These are phyloP conservation scores for Saraca asoca DNA, from an alignment of 331 rosid species.

Conservation along the genomic window DNA sequence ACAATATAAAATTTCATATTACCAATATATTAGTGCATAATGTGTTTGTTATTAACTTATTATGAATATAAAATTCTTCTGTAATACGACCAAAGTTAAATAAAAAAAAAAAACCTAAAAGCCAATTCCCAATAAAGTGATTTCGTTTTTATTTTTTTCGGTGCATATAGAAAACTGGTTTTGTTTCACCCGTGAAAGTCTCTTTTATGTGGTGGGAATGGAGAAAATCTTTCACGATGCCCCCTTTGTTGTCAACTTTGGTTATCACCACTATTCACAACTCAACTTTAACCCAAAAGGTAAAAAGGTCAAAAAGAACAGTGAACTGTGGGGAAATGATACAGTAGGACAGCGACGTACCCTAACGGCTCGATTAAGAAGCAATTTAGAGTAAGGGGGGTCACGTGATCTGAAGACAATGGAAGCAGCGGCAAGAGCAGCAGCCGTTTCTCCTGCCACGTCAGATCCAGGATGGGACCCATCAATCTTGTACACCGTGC, in stretches of 20 bases:
- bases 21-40: no score
- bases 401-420: constrained; percentile 98
- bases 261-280: neutral
- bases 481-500: constrained; percentile 78
- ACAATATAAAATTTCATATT: no score
- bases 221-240: neutral
- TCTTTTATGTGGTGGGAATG: constrained; percentile 7
- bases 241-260: neutral
- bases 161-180: no score
- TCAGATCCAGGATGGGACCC: constrained; percentile 79
- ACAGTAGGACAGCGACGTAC: constrained; percentile 55
- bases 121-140: constrained; percentile 37
- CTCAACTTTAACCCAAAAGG: neutral
- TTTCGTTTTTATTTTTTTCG: no score
- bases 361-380: constrained; percentile 93
- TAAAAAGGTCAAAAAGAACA: neutral
- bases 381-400: constrained; percentile 74
- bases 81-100: neutral
- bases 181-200: no score
- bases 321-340: no score
- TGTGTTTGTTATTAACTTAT: no score
- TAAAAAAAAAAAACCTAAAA: neutral
- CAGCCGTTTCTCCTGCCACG: constrained; percentile 96
- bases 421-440: constrained; percentile 97
- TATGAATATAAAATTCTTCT: no score